phyloP scores from a whole-genome alignment of 176 grass and related monocot species.

The Cenchrus purpureus region DNA sequence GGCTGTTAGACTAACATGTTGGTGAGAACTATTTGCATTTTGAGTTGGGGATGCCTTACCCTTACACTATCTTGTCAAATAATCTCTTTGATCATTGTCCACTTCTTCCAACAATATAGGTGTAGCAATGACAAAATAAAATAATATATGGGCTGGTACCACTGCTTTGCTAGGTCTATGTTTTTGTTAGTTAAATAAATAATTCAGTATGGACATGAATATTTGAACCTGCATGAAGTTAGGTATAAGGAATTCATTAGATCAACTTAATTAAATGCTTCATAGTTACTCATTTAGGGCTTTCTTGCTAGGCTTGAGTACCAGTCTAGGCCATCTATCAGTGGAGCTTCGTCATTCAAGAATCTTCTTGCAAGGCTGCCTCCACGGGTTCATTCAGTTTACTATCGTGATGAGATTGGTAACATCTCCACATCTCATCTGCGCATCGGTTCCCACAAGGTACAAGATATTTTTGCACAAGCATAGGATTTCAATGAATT shows the following conservation, averaged over 20 bases:
- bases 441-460: constrained; percentile 82
- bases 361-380: constrained; percentile 82
- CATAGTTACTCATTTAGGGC: neutral
- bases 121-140: neutral
- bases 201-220: constrained; percentile 5
- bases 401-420: constrained; percentile 98
- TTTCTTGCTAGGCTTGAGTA: constrained; percentile 83
- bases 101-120: constrained; percentile 24
- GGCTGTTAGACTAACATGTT: neutral
- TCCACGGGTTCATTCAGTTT: constrained; percentile 85
- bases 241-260: constrained; percentile 7
- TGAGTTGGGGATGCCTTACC: constrained; percentile 1
- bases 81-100: neutral
- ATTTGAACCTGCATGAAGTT: constrained; percentile 26
- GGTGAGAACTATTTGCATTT: neutral
- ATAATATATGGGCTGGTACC: neutral
- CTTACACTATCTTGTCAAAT: neutral
- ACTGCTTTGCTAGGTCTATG: neutral
- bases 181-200: neutral
- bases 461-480: constrained; percentile 37
- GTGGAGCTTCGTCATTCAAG: constrained; percentile 84
- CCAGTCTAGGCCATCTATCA: constrained; percentile 76
- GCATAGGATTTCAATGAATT: constrained; percentile 14
- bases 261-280: constrained; percentile 6
- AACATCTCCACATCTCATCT: constrained; percentile 96